Base-by-base conservation (phyloP, 306 rosid species). In the Quercus mongolica region DNA sequence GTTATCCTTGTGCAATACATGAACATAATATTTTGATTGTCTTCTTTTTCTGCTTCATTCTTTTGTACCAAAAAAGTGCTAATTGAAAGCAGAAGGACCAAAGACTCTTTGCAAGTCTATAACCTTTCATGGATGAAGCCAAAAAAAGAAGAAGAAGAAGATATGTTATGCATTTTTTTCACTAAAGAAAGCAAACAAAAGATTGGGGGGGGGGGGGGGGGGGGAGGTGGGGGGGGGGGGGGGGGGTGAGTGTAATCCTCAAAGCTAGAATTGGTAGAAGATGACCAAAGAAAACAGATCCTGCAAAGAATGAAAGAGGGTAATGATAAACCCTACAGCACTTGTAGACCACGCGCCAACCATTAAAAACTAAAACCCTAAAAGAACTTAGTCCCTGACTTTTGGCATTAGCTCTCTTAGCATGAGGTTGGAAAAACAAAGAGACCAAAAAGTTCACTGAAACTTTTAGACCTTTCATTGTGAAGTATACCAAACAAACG, bases 161-260 rank as follows among this genome's bases (percentile, higher is more conserved):
- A 56, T 31, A 73, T 7, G 54, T 76, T 25, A 30, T 71, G 35
- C 74, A 71, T 71, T 49, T 15, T 86, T 74, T 78, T 80, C 81
- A 46, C 74, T 46, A 58, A 77, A 80, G 57, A 65, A 74, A 71
- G 31, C 65, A 56, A 67, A 70, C 33, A 56, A 73, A 82, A 75
- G n/a, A 17, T 6, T 5, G 33, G 33, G 8, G 0, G 8, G 41
- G 38, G 38, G 41, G 2, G 7, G 7, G 38, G 41, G 2, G 7
- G 41, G 2, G 7, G 7, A 7, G 41, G 2, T n/a, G n/a, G n/a
- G n/a, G n/a, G n/a, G n/a, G n/a, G n/a, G 38, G 1, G 41, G 2
- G 7, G 7, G 38, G 41, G 2, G 7, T 1, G 38, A 20, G 31
- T 19, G 26, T 5, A 13, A 15, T 51, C 14, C 46, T 54, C n/a